Conservation (phyloP, 768 basidiomycete species). For the Rhizopogon roseolus region DNA sequence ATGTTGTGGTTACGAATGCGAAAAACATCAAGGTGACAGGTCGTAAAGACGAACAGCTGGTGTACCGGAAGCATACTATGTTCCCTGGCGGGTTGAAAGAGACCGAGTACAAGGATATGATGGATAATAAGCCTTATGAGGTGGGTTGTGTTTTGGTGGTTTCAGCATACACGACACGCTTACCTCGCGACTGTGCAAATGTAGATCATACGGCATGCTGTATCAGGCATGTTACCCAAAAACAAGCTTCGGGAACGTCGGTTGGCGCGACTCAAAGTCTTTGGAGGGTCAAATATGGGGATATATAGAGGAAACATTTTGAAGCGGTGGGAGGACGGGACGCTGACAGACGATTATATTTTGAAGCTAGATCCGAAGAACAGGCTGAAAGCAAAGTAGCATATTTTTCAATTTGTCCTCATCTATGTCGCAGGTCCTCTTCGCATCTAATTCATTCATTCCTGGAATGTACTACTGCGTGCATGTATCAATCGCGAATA, state of each 20-base stretch:
- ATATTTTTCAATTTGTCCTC: neutral
- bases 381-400: conserved; percentile 12
- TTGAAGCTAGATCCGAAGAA: conserved; percentile 20
- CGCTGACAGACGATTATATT: conserved; percentile 40
- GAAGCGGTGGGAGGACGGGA: conserved; percentile 82
- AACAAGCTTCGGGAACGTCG: conserved; percentile 91
- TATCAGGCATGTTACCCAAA: conserved; percentile 98
- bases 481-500: neutral
- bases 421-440: conserved; percentile 4
- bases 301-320: conserved; percentile 73
- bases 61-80: conserved; percentile 89
- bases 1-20: conserved; percentile 93
- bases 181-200: neutral
- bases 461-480: neutral
- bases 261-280: conserved; percentile 84
- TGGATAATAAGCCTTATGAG: conserved; percentile 83
- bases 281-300: conserved; percentile 74
- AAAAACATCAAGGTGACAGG: conserved; percentile 82
- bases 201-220: conserved; percentile 93
- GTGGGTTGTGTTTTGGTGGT: conserved; percentile 38
- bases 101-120: conserved; percentile 80
- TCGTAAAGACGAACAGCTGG: conserved; percentile 78
- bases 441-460: neutral
- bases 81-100: conserved; percentile 93
- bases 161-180: neutral